Evolutionary conservation across 192 early-diverging fungal species (phyloP).

Genomic region (Endogone sp.): DNA sequence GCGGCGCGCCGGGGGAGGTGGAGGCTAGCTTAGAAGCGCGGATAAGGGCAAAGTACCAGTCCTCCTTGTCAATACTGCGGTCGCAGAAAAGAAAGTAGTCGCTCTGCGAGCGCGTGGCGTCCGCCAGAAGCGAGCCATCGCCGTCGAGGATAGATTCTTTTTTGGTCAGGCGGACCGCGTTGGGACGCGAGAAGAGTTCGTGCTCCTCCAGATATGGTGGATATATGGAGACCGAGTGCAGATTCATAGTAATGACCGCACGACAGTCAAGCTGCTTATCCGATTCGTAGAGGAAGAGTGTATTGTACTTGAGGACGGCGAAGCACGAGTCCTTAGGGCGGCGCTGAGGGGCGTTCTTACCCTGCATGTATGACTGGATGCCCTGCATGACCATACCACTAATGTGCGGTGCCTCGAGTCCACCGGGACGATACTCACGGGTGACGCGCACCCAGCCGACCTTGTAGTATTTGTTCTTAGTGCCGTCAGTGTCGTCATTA

Average conservation of each 20-base stretch:
- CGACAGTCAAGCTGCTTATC: conserved; percentile 73
- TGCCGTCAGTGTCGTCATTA: conserved; percentile 1
- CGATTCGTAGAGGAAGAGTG: conserved; percentile 80
- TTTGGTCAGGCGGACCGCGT: conserved; percentile 46
- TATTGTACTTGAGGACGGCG: conserved; percentile 72
- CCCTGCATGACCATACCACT: conserved; percentile 27
- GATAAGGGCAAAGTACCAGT: conserved; percentile 82
- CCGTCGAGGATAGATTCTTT: conserved; percentile 15
- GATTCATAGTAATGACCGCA: conserved; percentile 68
- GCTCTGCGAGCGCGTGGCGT: conserved; percentile 4
- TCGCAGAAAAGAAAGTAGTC: conserved; percentile 54
- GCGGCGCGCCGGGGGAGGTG: conserved; percentile 4
- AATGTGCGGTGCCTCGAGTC: conserved; percentile 23
- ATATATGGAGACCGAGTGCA: conserved; percentile 58
- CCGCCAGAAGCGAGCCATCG: conserved; percentile 10
- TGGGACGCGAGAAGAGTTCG: conserved; percentile 58
- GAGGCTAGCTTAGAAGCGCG: conserved; percentile 57
- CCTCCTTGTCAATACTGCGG: conserved; percentile 75
- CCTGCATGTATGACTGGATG: conserved; percentile 25
- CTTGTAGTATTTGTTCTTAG: conserved; percentile 19
- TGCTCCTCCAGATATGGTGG: conserved; percentile 51
- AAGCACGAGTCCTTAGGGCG: conserved; percentile 55
- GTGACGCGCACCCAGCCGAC: conserved; percentile 38
- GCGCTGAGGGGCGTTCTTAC: conserved; percentile 25
- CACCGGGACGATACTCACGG: conserved; percentile 16